Conservation (phyloP, 2,329 filamentous ascomycete species). For the Zasmidium citrigriseum region DNA sequence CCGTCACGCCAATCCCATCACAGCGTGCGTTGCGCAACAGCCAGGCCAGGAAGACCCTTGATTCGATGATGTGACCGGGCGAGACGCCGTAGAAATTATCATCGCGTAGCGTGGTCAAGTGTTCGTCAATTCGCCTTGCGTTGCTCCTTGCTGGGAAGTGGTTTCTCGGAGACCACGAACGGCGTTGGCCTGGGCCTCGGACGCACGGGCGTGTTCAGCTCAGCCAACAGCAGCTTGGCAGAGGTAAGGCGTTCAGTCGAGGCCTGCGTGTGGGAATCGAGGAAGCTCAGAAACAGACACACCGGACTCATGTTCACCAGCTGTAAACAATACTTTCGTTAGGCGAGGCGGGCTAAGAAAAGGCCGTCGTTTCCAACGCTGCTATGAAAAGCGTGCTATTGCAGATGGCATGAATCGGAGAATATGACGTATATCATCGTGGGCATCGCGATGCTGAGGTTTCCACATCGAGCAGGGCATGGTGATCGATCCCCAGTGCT, state of each 20-base stretch:
- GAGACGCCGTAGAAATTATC: neutral
- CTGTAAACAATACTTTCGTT: neutral
- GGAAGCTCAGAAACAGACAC: neutral
- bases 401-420: neutral
- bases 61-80: constrained; percentile 4
- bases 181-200: neutral
- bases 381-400: neutral
- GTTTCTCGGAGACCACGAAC: neutral
- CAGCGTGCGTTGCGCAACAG: neutral
- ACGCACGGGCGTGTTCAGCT: constrained; percentile 1
- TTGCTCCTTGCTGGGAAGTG: neutral
- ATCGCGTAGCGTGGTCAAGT: neutral
- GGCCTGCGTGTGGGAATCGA: neutral
- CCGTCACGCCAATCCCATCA: neutral
- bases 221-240: constrained; percentile 2
- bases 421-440: constrained; percentile 4
- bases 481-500: neutral
- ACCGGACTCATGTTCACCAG: neutral
- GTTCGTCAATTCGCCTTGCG: too few relatives aligned
- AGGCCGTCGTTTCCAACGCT: neutral
- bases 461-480: neutral
- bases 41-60: neutral
- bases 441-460: neutral
- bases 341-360: neutral
- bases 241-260: neutral